Evolutionary conservation across 139 green algal species (phyloP).

Genomic region (Chlamydomonas eustigma): DNA sequence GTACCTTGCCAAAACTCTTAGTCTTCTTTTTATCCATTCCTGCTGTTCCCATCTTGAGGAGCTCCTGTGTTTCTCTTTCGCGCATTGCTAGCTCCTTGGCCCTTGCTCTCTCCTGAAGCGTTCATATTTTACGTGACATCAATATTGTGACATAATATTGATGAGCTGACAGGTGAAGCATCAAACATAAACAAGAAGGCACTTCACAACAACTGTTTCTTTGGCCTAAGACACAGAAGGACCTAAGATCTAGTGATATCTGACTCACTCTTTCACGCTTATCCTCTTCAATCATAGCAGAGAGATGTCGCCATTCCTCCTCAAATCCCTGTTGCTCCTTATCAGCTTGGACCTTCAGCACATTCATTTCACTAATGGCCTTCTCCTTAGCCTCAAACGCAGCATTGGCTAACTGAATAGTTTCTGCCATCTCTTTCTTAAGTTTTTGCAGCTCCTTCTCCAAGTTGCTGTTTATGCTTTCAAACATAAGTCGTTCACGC

Average conservation of each 20-base stretch:
- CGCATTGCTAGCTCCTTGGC: slow-evolving; percentile 63
- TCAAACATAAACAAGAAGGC: too few relatives aligned
- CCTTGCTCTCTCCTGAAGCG: slow-evolving; percentile 40
- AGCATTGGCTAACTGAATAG: slow-evolving; percentile 60
- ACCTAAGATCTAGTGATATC: too few relatives aligned
- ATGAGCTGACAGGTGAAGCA: too few relatives aligned
- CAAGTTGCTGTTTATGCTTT: slow-evolving; percentile 74
- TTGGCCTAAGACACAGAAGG: slow-evolving; percentile 1
- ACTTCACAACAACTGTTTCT: too few relatives aligned
- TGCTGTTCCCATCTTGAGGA: slow-evolving; percentile 51
- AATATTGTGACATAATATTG: too few relatives aligned
- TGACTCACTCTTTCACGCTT: slow-evolving; percentile 47
- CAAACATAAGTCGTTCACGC: slow-evolving; percentile 83
- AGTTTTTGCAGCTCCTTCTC: slow-evolving; percentile 63
- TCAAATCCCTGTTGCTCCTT: slow-evolving; percentile 80
- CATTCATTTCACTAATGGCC: slow-evolving; percentile 66
- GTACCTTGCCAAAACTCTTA: not conserved
- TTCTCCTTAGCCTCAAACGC: slow-evolving; percentile 63
- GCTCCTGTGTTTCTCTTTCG: slow-evolving; percentile 61
- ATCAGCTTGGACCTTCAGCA: slow-evolving; percentile 72
- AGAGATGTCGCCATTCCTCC: slow-evolving; percentile 82
- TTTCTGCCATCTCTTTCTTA: slow-evolving; percentile 75
- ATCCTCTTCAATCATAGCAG: slow-evolving; percentile 78
- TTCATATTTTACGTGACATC: too few relatives aligned
- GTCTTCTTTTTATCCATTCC: slow-evolving; percentile 22